These are phyloP conservation scores for Citrus medica DNA, from an alignment of 345 rosid species.

Conservation along the genomic window DNA sequence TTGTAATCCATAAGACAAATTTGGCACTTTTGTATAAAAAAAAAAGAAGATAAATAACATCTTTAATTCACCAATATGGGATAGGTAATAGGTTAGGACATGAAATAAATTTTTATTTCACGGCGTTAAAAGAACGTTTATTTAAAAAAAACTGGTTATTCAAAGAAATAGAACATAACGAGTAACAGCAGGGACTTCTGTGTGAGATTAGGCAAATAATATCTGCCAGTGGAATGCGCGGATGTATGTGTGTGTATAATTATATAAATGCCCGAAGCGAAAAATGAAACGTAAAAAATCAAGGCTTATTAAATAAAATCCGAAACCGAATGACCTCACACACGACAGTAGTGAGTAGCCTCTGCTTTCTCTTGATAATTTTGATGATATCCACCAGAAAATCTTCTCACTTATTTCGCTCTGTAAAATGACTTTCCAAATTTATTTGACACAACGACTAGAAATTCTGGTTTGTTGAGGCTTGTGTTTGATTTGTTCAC, in stretches of 20 bases:
- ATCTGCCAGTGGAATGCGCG: neutral
- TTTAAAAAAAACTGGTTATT: no score
- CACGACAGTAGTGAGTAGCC: neutral
- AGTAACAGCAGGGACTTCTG: neutral
- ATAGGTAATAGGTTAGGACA: no score
- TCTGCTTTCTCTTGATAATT: neutral
- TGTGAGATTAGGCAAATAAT: neutral
- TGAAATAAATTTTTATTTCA: no score
- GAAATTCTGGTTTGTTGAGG: neutral
- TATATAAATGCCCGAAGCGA: neutral
- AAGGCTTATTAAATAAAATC: neutral
- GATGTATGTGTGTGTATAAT: no score
- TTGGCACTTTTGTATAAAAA: neutral
- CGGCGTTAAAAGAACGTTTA: no score
- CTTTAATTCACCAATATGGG: no score
- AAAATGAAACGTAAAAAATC: neutral
- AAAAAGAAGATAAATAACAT: no score
- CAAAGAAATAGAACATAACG: neutral
- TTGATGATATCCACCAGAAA: neutral
- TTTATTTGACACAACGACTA: neutral
- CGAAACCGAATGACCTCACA: neutral
- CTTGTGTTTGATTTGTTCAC: neutral
- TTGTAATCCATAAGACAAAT: neutral
- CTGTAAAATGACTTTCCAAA: no score
- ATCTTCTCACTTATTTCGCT: neutral